Evolutionary conservation across 2,329 filamentous ascomycete genomes (phyloP), one percentile per base, ranked within the genome.

Genomic region (Talaromyces funiculosus): DNA sequence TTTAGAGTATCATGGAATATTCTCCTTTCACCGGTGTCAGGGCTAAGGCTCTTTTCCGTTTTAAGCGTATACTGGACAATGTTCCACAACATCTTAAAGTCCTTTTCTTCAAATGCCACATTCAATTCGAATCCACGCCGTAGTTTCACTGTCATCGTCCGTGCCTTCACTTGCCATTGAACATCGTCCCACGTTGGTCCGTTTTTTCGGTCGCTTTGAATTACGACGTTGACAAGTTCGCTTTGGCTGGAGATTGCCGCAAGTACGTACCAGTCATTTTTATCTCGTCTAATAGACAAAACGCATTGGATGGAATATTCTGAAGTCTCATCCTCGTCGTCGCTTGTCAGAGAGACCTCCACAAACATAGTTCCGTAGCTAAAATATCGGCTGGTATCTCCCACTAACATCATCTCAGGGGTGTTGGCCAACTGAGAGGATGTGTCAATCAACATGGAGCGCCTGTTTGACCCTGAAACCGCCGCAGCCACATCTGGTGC

Each of bases 61-160:
- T 89, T 90, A 65, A 83, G 84, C 26, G 89, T 90, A 71, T 95
- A 93, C 62, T 96, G 90, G 65, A 92, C 90, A 73, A 95, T 90
- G 67, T 86, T 89, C 85, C 88, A 92, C 10, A 96, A 75, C 64
- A 84, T 86, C 63, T 87, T 84, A 76, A 89, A 96, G 69, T 96
- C 90, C n/a, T 83, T 78, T 67, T 92, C 89, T 14, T 81, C 81
- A 69, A 92, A 86, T 64, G 88, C 85, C 18, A 94, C 77, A 20
- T 83, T 84, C 43, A 96, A 76, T 61, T 87, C 78, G 68, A 94
- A 93, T 0, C 90, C 90, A 65, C 90, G 85, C 0, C 90, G 88
- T 18, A 96, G 76, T 62, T 84, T 84, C 38, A 96, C 73, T 20
- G 86, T 84, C 60, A 96, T 80, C 0, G 84, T 82, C 62, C 81